A percentile compares a stretch with the other conserved stretches of the same genome.
Evolutionary conservation across 805 yeast species (phyloP).

Genomic region (Sungouiella thailandica): DNA sequence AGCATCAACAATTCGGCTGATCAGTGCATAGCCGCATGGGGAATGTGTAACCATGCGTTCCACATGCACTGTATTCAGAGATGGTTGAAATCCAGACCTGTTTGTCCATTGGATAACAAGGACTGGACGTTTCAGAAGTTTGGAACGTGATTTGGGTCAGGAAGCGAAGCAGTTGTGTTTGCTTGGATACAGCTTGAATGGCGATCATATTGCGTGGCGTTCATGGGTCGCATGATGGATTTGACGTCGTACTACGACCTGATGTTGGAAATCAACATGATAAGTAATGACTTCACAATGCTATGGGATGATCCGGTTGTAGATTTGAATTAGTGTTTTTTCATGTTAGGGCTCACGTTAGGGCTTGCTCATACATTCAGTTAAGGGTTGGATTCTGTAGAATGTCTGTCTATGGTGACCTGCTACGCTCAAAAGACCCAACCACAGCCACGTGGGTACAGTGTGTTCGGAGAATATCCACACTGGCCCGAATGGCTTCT

Average conservation of each 20-base stretch:
- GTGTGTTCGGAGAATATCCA: conserved; percentile 37
- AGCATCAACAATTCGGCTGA: conserved; percentile 51
- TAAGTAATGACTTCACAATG: too few relatives aligned
- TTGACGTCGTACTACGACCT: too few relatives aligned
- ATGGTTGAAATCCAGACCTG: conserved; percentile 93
- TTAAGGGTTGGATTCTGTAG: too few relatives aligned
- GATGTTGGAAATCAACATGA: too few relatives aligned
- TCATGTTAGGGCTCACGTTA: too few relatives aligned
- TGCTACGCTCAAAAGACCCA: conserved; percentile 60
- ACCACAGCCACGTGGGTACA: conserved; percentile 52
- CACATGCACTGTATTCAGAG: conserved; percentile 94
- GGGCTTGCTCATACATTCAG: too few relatives aligned
- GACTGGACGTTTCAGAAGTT: conserved; percentile 76
- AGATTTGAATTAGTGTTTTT: too few relatives aligned
- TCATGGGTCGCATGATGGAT: too few relatives aligned
- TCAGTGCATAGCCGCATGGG: conserved; percentile 96
- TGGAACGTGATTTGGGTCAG: conserved; percentile 44
- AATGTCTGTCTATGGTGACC: too few relatives aligned
- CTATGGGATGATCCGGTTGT: too few relatives aligned
- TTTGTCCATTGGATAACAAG: conserved; percentile 92
- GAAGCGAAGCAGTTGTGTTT: neutral
- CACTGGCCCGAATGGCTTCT: conserved; percentile 27
- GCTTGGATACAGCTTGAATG: too few relatives aligned
- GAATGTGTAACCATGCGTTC: conserved; percentile 96
- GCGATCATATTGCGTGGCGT: too few relatives aligned